Conservation (phyloP, 2,329 filamentous ascomycete species). For the Cladophialophora yegresii region DNA sequence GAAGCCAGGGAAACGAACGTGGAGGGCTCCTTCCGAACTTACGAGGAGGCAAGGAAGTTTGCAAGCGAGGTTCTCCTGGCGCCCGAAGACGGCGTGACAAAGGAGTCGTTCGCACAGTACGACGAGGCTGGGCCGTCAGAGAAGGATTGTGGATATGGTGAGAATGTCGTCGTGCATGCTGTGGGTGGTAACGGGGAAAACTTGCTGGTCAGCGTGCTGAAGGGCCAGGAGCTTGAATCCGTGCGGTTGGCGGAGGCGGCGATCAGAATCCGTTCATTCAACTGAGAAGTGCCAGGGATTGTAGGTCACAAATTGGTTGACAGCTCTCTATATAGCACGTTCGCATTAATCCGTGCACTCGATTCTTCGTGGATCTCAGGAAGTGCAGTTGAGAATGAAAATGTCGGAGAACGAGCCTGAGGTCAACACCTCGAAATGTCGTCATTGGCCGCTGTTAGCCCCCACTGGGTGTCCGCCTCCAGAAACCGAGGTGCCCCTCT, state of each 20-base stretch:
- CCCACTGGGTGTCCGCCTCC: no score
- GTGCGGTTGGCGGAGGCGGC: constrained; percentile 35
- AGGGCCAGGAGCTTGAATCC: constrained; percentile 38
- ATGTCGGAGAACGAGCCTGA: background rate
- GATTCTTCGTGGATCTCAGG: background rate
- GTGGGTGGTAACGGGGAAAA: constrained; percentile 37
- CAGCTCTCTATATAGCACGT: background rate
- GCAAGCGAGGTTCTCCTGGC: constrained; percentile 35
- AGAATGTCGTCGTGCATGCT: constrained; percentile 41
- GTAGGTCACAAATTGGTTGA: background rate
- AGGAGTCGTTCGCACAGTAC: constrained; percentile 38
- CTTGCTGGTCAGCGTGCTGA: constrained; percentile 38
- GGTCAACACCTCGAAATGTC: background rate
- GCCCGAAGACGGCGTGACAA: constrained; percentile 31
- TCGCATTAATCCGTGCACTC: background rate
- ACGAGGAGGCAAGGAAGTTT: constrained; percentile 37
- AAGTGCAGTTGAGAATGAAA: background rate
- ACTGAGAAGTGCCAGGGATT: background rate
- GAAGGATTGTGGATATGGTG: constrained; percentile 39
- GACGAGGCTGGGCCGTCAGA: constrained; percentile 37
- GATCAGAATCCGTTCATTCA: constrained; percentile 28
- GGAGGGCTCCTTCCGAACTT: constrained; percentile 36
- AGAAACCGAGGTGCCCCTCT: background rate
- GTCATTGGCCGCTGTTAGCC: background rate
- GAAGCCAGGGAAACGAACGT: constrained; percentile 35